Evolutionary conservation across 1,284 basidiomycete genomes (phyloP).

Genomic region (Rhodotorula sp.): DNA sequence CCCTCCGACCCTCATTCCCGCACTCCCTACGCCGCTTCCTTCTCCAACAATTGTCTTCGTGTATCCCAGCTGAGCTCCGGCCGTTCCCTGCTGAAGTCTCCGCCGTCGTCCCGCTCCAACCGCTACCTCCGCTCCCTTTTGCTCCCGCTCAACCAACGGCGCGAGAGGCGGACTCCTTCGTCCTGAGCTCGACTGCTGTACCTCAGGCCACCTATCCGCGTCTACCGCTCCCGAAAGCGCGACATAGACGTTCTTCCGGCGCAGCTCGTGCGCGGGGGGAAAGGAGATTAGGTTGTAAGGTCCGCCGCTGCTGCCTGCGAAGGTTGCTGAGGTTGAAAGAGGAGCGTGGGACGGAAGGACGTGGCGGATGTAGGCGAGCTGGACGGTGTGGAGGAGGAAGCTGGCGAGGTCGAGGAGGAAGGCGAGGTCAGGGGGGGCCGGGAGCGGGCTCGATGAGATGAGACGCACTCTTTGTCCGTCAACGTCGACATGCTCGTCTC

Average conservation of each 20-base stretch:
- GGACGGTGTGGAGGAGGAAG: constrained; percentile 78
- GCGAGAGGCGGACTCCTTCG: constrained; percentile 65
- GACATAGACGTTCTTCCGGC: constrained; percentile 75
- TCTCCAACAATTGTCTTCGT: constrained; percentile 80
- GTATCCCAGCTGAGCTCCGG: constrained; percentile 59
- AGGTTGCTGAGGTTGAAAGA: constrained; percentile 46
- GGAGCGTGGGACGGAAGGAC: constrained; percentile 74
- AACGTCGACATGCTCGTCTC: constrained; percentile 21
- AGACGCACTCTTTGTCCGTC: constrained; percentile 35
- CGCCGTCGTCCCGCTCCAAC: constrained; percentile 48
- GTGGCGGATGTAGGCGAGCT: constrained; percentile 80
- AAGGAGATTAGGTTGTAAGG: constrained; percentile 63
- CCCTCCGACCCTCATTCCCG: constrained; percentile 66
- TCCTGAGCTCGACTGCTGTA: constrained; percentile 46
- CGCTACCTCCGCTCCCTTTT: background rate
- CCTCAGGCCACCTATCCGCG: constrained; percentile 75
- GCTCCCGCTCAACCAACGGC: constrained; percentile 12
- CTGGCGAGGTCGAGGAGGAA: constrained; percentile 52
- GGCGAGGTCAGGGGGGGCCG: background rate
- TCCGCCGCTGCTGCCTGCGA: background rate
- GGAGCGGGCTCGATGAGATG: no score
- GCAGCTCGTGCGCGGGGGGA: constrained; percentile 58
- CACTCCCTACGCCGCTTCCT: constrained; percentile 56
- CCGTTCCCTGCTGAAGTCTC: constrained; percentile 48
- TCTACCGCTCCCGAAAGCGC: constrained; percentile 73